Percentiles rank a stretch among this genome's conserved stretches.
phyloP scores from a whole-genome alignment of 257 asterid genomes.

The Anisodus tanguticus region DNA sequence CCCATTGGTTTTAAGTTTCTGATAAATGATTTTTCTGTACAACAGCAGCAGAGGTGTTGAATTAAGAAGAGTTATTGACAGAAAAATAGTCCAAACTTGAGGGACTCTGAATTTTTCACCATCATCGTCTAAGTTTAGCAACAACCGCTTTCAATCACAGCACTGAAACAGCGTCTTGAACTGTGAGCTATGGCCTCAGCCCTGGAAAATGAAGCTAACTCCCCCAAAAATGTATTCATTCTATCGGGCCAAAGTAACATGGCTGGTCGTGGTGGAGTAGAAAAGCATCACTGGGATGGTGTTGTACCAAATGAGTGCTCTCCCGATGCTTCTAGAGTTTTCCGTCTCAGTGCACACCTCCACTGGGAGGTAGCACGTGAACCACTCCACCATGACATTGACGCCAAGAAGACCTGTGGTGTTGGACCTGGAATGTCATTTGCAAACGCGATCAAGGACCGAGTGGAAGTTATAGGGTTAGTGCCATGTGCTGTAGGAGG shows the following conservation, averaged over 20 bases:
- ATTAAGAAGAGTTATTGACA: background rate
- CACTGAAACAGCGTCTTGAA: slow-evolving; percentile 4
- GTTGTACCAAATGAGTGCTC: slow-evolving; percentile 67
- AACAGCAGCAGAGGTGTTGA: background rate
- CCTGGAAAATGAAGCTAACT: slow-evolving; percentile 38
- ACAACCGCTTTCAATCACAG: background rate
- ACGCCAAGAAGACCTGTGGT: slow-evolving; percentile 73
- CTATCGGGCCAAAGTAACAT: slow-evolving; percentile 96
- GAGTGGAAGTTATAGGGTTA: slow-evolving; percentile 59
- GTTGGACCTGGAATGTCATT: slow-evolving; percentile 92
- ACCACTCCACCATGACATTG: slow-evolving; percentile 90
- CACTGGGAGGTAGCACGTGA: slow-evolving; percentile 74
- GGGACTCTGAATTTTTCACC: background rate
- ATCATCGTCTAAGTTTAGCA: background rate
- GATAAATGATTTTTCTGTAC: background rate
- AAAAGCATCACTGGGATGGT: slow-evolving; percentile 71
- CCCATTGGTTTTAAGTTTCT: background rate
- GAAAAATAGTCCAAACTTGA: background rate
- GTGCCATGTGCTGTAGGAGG: slow-evolving; percentile 97
- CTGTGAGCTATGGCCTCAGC: slow-evolving; percentile 29
- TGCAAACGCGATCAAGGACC: slow-evolving; percentile 68
- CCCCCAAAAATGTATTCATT: slow-evolving; percentile 68
- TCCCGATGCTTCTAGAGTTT: slow-evolving; percentile 56
- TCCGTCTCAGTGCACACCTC: slow-evolving; percentile 65
- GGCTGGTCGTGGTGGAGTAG: slow-evolving; percentile 96